These are phyloP conservation scores for Diaporthe ilicicola DNA, from an alignment of 2,329 filamentous ascomycete species.

Conservation along the genomic window DNA sequence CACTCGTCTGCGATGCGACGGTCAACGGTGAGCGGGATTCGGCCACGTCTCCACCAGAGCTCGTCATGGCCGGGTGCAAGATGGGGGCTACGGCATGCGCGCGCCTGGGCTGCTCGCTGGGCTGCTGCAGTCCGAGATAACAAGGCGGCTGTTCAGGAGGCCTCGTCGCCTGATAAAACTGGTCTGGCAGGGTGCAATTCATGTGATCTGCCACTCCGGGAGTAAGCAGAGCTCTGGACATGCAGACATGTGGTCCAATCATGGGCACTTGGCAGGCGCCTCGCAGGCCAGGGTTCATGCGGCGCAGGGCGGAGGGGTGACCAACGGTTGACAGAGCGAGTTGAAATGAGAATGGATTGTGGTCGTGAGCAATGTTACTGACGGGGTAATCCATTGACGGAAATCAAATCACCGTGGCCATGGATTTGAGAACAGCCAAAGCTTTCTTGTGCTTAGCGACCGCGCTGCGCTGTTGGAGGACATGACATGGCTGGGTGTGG, in stretches of 20 bases:
- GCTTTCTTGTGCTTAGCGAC: no score
- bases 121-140: no score
- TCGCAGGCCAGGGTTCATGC: neutral
- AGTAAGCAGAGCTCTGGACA: neutral
- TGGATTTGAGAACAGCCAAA: no score
- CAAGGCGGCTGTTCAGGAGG: neutral
- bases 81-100: neutral
- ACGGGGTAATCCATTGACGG: neutral
- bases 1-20: neutral
- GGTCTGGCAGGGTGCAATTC: neutral
- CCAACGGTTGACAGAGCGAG: neutral
- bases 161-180: neutral
- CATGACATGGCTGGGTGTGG: no score
- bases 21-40: neutral
- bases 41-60: neutral
- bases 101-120: no score
- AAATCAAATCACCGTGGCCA: no score
- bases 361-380: no score
- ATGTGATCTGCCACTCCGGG: neutral
- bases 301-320: neutral
- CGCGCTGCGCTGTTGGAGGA: no score
- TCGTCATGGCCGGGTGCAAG: neutral
- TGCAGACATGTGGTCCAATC: slow-evolving; percentile 18
- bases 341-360: neutral
- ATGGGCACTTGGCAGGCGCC: neutral